These are phyloP conservation scores for Selaginella moellendorffii DNA, from an alignment of 75 land plant species.

Conservation along the genomic window DNA sequence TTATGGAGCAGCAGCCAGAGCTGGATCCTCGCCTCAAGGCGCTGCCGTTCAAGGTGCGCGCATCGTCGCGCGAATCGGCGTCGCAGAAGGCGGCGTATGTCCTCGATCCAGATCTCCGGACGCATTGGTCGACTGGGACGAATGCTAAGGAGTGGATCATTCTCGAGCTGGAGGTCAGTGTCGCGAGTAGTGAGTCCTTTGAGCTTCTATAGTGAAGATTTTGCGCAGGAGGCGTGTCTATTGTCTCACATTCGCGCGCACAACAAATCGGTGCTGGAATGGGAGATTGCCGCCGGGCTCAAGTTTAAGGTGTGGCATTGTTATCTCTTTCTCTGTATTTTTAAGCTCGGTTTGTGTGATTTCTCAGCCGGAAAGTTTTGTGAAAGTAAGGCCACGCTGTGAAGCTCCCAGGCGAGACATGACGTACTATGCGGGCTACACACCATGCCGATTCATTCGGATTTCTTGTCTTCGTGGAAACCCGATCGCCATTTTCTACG, in stretches of 20 bases:
- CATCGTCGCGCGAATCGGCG: conserved; percentile 58
- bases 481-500: conserved; percentile 82
- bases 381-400: conserved; percentile 76
- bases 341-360: not conserved
- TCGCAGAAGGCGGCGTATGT: conserved; percentile 71
- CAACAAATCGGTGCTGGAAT: conserved; percentile 90
- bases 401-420: conserved; percentile 95
- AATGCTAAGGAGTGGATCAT: conserved; percentile 94
- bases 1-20: too few species aligned
- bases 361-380: conserved; percentile 73
- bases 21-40: conserved; percentile 54
- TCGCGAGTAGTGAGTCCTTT: too few species aligned
- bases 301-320: conserved; percentile 54
- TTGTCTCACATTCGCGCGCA: conserved; percentile 77
- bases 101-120: conserved; percentile 78
- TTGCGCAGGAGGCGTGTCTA: conserved; percentile 85
- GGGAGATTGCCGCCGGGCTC: conserved; percentile 78
- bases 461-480: conserved; percentile 91
- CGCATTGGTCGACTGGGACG: conserved; percentile 87
- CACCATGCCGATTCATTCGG: conserved; percentile 73
- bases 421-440: conserved; percentile 62
- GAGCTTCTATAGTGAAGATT: too few species aligned
- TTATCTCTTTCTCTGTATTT: not conserved
- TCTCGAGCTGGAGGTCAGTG: conserved; percentile 66
- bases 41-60: conserved; percentile 59